Percentiles rank a stretch among this genome's conserved stretches.
phyloP scores from a whole-genome alignment of 306 rosid species.

The Oxytropis ochrocephala region DNA sequence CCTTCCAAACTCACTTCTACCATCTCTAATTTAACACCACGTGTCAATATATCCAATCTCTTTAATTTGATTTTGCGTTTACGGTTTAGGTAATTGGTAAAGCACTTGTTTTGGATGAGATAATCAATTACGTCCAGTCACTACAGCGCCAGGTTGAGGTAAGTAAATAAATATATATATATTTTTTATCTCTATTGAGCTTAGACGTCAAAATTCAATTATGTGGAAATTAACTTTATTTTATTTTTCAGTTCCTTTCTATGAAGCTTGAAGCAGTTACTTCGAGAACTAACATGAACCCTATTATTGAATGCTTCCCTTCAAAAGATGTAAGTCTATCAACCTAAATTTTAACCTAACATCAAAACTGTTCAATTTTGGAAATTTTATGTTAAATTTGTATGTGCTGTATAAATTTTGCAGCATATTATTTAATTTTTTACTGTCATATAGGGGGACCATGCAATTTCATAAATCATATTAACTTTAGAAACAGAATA shows the following conservation, averaged over 20 bases:
- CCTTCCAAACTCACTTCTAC: no score
- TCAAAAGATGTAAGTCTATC: conserved; percentile 65
- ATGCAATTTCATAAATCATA: background rate
- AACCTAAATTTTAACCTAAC: background rate
- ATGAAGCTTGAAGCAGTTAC: conserved; percentile 90
- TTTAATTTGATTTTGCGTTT: background rate
- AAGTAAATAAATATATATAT: background rate
- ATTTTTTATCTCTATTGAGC: background rate
- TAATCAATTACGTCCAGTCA: conserved; percentile 86
- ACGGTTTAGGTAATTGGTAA: conserved; percentile 73
- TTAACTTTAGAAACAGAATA: background rate
- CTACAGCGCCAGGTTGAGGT: conserved; percentile 93
- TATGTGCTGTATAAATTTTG: background rate
- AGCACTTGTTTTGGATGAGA: conserved; percentile 90
- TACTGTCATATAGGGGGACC: background rate
- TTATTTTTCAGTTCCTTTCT: conserved; percentile 59
- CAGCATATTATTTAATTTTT: background rate
- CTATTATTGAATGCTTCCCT: conserved; percentile 48
- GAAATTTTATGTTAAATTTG: background rate
- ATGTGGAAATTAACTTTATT: conserved; percentile 13
- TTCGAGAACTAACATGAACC: conserved; percentile 52
- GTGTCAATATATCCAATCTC: no score
- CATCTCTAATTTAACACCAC: no score
- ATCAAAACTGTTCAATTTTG: background rate
- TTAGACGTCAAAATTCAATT: conserved; percentile 6